Base-by-base conservation (phyloP, 2,329 filamentous ascomycete species). In the Xylariaceae sp. region DNA sequence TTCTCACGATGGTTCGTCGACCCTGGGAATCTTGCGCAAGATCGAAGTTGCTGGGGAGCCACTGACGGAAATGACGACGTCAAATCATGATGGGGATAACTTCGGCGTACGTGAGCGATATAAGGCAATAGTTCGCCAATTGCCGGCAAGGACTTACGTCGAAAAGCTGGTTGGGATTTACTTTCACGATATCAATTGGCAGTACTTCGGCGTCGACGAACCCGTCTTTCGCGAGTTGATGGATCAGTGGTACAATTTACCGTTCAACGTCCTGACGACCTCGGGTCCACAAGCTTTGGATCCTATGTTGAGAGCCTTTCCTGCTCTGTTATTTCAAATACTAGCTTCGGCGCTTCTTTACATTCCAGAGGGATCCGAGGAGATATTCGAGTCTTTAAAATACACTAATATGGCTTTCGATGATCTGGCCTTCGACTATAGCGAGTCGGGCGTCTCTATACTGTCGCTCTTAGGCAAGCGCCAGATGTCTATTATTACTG, bases 361-460 rank as follows among this genome's bases (percentile, higher is more conserved):
- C 29, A 73, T 86, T 20, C 78, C 80, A 0, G 72, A 77, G 2
- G 74, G 75, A 9, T 71, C 77, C 7, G 77, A 82, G 26, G 70
- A 77, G 40, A 77, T 73, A 3, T 83, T 85, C 44, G 79, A 83
- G 23, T 74, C 77, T 1, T 73, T 88, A 47, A 86, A 86, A 67
- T 85, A 86, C 63, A 79, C 81, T 2, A 80, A 77, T 46, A 85
- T 85, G 80, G 80, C 79, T 2, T 84, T 86, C 57, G 82, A 86
- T 66, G 82, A 86, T 48, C 70, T 88, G 19, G 83, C 84, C 2
- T 72, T 74, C 16, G 84, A 86, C 54, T 87, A 86, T 64, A 86
- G 83, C 63, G 83, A 87, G 52, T 79, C 81, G 0, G 82, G 83
- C 6, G 73, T 81, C 21, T 74, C 78, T 7, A 77, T 87, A 43